Percentiles rank a stretch among this genome's conserved stretches.
Evolutionary conservation across 495 filamentous ascomycete species (phyloP).

Genomic region (Apiosordaria backusii): DNA sequence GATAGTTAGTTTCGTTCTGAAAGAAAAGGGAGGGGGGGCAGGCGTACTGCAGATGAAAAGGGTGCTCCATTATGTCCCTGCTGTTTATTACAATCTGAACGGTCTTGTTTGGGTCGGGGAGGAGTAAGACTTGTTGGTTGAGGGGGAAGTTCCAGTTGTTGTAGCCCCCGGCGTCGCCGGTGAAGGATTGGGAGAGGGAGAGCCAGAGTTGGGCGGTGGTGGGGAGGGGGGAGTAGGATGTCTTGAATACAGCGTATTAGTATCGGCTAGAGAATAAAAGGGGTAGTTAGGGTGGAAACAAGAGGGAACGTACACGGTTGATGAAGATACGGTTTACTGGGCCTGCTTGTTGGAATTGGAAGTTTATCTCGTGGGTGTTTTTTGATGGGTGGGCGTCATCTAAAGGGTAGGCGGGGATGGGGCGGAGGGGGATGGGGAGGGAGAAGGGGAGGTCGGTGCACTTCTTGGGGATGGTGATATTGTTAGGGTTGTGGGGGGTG

Average conservation of each 20-base stretch:
- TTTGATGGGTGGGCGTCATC: neutral
- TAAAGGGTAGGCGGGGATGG: neutral
- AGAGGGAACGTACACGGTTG: neutral
- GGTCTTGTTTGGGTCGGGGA: neutral
- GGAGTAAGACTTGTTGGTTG: neutral
- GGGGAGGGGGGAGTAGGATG: neutral
- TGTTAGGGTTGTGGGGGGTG: neutral
- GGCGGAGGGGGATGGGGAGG: neutral
- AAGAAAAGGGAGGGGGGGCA: no score
- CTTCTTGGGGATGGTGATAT: neutral
- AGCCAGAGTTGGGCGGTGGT: neutral
- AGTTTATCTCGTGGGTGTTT: neutral
- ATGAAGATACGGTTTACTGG: neutral
- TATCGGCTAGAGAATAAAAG: neutral
- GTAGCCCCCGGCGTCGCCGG: neutral
- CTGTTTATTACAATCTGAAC: neutral
- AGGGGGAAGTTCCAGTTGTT: neutral
- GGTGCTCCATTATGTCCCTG: neutral
- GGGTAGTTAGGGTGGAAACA: no score
- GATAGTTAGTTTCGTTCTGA: neutral
- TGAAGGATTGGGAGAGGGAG: neutral
- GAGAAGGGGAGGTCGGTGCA: neutral
- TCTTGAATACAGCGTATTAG: neutral
- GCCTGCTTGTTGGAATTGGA: neutral
- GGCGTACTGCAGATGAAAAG: neutral